phyloP scores from a whole-genome alignment of 1,139 yeast genomes.

The Geotrichum candidum region DNA sequence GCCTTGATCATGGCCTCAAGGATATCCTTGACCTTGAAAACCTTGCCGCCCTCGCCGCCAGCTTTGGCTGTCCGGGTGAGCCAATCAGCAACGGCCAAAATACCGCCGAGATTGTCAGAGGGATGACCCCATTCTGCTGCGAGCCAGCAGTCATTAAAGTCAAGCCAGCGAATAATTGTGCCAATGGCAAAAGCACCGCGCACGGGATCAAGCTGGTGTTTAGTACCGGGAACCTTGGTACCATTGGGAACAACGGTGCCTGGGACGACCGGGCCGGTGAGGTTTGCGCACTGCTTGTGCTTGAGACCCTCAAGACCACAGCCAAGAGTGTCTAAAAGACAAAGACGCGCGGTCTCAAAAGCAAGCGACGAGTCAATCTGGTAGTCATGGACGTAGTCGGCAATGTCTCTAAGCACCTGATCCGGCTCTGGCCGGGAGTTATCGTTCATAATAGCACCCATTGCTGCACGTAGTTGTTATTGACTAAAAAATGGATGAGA shows the following conservation, averaged over 20 bases:
- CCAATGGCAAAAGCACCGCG: constrained; percentile 55
- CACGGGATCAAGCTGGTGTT: constrained; percentile 47
- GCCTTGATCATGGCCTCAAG: constrained; percentile 54
- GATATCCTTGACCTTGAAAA: constrained; percentile 45
- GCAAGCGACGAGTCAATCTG: constrained; percentile 45
- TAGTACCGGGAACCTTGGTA: constrained; percentile 49
- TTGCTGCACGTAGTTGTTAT: background rate
- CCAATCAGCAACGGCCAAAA: constrained; percentile 53
- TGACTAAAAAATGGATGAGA: background rate
- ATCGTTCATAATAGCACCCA: constrained; percentile 36
- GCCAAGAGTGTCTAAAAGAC: constrained; percentile 52
- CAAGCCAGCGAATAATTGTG: constrained; percentile 53
- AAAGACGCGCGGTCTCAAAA: constrained; percentile 47
- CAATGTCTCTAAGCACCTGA: constrained; percentile 44
- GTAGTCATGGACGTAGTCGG: constrained; percentile 46
- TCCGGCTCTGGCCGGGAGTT: constrained; percentile 47
- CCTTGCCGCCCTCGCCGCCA: constrained; percentile 38
- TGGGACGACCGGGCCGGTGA: constrained; percentile 52
- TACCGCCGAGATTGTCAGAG: constrained; percentile 54
- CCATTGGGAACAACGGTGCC: constrained; percentile 52
- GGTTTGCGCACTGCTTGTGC: constrained; percentile 44
- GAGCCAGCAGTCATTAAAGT: constrained; percentile 57
- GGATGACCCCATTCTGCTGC: constrained; percentile 68
- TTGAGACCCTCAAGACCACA: constrained; percentile 57
- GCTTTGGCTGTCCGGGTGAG: constrained; percentile 45